Base-by-base conservation (phyloP, 176 grass and related monocot genomes). In the Triticum dicoccoides region DNA sequence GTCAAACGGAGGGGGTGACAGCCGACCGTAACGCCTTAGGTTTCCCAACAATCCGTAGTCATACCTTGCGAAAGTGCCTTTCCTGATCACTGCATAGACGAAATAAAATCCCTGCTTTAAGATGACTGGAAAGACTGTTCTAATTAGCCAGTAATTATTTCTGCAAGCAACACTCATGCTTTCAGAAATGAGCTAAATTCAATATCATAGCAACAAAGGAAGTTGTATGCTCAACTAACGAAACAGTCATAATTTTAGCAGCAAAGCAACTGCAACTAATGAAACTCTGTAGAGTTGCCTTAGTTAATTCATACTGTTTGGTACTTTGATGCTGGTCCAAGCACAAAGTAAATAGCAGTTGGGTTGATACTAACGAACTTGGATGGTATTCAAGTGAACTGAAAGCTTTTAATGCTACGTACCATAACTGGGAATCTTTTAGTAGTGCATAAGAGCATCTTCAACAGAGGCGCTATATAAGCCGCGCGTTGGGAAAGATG, bases 1-100 rank as follows among this genome's bases (percentile, higher is more conserved):
- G 66, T 93, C 45, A 25, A 93, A 94, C 33, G 91, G 38, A 20
- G 96, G 89, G 35, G 96, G 91, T 34, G 64, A 77, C 52, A 94
- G 64, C 3, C 14, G 61, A 11, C 88, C 80, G 1, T 98, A 98
- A 20, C 10, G 81, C 83, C 42, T 84, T n/a, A 98, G 10, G 66
- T 98, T 98, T 63, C 89, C 86, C 73, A 33, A 89, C 34, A 44
- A 80, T 56, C 96, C 93, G 3, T 95, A 98, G 81, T 98, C 93
- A 15, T 98, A 98, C 81, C 89, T 95, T 66, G 91, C 86, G 12
- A 98, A 98, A 32, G 89, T 94, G 52, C 96, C 93, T 89, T 92
- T 92, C 78, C 96, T 89, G 77, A 98, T 98, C 96, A 98, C 93
- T 98, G 86, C 17, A 79, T 4, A 18, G 33, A 68, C 70, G 24